Evolutionary conservation across 257 asterid species (phyloP).

Genomic region (Voacanga thouarsii): DNA sequence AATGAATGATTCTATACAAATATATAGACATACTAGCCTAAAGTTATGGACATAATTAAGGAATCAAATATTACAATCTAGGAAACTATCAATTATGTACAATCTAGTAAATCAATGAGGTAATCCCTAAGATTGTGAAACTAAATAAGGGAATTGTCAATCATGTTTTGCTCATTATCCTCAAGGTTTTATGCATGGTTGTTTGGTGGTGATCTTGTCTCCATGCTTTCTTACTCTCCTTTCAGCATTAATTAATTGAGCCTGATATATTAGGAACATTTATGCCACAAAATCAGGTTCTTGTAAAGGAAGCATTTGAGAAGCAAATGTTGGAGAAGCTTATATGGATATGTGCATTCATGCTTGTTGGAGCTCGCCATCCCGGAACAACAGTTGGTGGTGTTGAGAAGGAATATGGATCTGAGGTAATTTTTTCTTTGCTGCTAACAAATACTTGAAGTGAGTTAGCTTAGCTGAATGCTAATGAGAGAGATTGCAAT

Average conservation of each 20-base stretch:
- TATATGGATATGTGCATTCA: constrained; percentile 96
- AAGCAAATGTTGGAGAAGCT: constrained; percentile 98
- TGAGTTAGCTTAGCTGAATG: not conserved
- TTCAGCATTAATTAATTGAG: not conserved
- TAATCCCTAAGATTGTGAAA: too few species aligned
- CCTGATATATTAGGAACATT: not conserved
- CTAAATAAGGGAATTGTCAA: too few species aligned
- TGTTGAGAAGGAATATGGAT: constrained; percentile 76
- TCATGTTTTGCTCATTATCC: too few species aligned
- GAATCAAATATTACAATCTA: too few species aligned
- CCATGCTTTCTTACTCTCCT: not conserved
- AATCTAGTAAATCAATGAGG: too few species aligned
- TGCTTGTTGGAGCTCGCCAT: constrained; percentile 99
- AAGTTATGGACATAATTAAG: too few species aligned
- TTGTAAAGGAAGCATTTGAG: constrained; percentile 75
- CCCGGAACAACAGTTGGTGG: constrained; percentile 92
- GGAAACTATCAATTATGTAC: too few species aligned
- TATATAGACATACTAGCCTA: too few species aligned
- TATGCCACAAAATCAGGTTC: constrained; percentile 49
- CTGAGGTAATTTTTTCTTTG: constrained; percentile 54
- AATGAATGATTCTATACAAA: too few species aligned
- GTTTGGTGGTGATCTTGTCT: not conserved
- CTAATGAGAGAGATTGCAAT: not conserved
- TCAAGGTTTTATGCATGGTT: not conserved
- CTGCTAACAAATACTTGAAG: not conserved